Conservation (phyloP, 441 rosid species). For the Aleurites moluccanus region DNA sequence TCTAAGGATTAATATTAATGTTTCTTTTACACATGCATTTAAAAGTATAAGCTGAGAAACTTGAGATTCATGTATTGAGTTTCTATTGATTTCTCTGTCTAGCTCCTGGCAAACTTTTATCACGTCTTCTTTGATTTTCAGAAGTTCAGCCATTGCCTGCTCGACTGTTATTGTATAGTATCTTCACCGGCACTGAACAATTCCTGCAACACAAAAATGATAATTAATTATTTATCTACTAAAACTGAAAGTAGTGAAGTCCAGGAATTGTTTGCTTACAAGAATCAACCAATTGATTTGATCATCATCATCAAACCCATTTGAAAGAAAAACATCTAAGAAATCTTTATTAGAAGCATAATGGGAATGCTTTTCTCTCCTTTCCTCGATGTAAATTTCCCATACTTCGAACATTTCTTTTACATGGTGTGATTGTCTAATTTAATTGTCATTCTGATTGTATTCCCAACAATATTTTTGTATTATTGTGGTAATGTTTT, state of each 20-base stretch:
- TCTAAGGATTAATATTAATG: too few species aligned
- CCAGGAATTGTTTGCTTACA: neutral
- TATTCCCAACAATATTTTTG: too few species aligned
- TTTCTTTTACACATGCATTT: constrained; percentile 28
- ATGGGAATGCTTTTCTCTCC: constrained; percentile 24
- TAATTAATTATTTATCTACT: neutral
- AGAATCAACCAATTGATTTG: constrained; percentile 21
- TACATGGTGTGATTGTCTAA: too few species aligned
- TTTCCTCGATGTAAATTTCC: constrained; percentile 21
- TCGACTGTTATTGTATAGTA: neutral
- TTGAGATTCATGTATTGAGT: too few species aligned
- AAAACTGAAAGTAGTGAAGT: neutral
- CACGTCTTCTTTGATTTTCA: neutral
- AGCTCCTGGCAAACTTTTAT: neutral
- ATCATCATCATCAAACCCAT: constrained; percentile 21
- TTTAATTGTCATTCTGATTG: too few species aligned
- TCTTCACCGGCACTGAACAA: constrained; percentile 1
- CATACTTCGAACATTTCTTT: constrained; percentile 18
- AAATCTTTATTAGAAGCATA: constrained; percentile 9
- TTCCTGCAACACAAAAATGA: constrained; percentile 6
- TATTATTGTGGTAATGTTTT: too few species aligned
- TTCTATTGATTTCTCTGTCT: neutral
- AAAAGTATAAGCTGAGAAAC: constrained; percentile 13
- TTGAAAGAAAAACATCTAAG: constrained; percentile 25
- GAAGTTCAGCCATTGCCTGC: constrained; percentile 16